These are phyloP conservation scores for Senecio squalidus DNA, from an alignment of 140 eudicot genomes.

Conservation along the genomic window DNA sequence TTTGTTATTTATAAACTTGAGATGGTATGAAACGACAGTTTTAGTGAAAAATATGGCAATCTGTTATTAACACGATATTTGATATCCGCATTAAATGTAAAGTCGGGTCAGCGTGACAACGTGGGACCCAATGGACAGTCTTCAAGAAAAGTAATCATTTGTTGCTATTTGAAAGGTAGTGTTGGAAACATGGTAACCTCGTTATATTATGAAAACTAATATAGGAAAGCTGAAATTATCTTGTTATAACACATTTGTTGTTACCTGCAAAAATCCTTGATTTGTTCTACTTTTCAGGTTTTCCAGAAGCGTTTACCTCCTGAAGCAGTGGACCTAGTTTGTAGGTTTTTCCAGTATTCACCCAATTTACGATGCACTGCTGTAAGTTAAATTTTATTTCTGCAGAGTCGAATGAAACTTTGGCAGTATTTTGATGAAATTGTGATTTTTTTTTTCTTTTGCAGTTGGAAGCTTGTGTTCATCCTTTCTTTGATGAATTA, in stretches of 20 bases:
- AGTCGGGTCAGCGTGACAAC: too few relatives aligned
- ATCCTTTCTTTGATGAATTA: slow-evolving; percentile 95
- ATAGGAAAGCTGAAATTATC: background rate
- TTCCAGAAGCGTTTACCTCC: slow-evolving; percentile 91
- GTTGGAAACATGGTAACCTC: too few relatives aligned
- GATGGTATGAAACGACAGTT: too few relatives aligned
- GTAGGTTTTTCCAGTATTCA: slow-evolving; percentile 93
- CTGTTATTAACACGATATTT: too few relatives aligned
- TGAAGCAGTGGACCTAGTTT: slow-evolving; percentile 96
- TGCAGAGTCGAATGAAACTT: background rate
- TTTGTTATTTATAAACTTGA: too few relatives aligned
- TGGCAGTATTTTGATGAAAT: background rate
- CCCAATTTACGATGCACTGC: slow-evolving; percentile 93
- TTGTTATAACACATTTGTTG: too few relatives aligned
- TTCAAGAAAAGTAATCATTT: too few relatives aligned
- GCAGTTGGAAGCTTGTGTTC: slow-evolving; percentile 97
- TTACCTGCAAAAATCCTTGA: background rate
- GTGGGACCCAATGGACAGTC: too few relatives aligned
- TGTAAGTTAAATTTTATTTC: slow-evolving; percentile 31
- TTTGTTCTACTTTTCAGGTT: slow-evolving; percentile 29
- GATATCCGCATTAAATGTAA: too few relatives aligned
- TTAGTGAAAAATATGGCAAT: too few relatives aligned
- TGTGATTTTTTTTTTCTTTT: background rate
- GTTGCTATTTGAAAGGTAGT: too few relatives aligned
- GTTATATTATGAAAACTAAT: too few relatives aligned